Evolutionary conservation across 768 basidiomycete species (phyloP), one percentile per base, ranked within the genome.

Genomic region (Gyrodon lividus): DNA sequence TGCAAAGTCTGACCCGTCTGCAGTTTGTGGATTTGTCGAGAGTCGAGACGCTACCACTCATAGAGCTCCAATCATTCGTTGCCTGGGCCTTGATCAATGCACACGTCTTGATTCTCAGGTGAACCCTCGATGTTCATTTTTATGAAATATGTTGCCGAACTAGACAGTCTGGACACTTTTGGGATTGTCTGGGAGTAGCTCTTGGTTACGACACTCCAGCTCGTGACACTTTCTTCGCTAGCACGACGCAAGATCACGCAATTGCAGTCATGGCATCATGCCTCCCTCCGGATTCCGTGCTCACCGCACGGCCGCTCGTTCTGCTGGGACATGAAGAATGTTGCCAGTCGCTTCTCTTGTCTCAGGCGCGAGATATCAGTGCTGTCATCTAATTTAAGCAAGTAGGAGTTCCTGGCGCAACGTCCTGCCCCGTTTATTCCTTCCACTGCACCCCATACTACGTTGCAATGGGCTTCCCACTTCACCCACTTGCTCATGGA

Each of bases 211-310:
- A 9, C 6, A 38, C n/a, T 28, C 12, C 23, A 42, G 22, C 6
- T 51, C 46, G 41, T 22, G 37, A 24, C 54, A 60, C 59, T 55
- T 43, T 43, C 33, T 14, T 45, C 42, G 30, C 35, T 20, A 7
- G 41, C 48, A 59, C 62, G 47, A 58, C 62, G 65, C 52, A 59
- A 70, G 61, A 69, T 69, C 69, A 69, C 67, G 67, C 67, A 57
- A 68, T 70, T 70, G 35, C 0, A 16, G 12, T 43, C 20, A 60
- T 63, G 31, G 50, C 57, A 59, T 50, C 56, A 60, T 57, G 39
- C 44, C 34, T 46, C 38, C 24, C 40, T n/a, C 28, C n/a, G 22
- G 43, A 40, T 35, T 38, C 40, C 13, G 35, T 31, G 39, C 52
- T 28, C 19, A 31, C 19, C 17, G 40, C 44, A 43, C 12, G 20